Evolutionary conservation across 139 green algal genomes (phyloP), one percentile per base, ranked within the genome.

Genomic region (Closterium sp.): DNA sequence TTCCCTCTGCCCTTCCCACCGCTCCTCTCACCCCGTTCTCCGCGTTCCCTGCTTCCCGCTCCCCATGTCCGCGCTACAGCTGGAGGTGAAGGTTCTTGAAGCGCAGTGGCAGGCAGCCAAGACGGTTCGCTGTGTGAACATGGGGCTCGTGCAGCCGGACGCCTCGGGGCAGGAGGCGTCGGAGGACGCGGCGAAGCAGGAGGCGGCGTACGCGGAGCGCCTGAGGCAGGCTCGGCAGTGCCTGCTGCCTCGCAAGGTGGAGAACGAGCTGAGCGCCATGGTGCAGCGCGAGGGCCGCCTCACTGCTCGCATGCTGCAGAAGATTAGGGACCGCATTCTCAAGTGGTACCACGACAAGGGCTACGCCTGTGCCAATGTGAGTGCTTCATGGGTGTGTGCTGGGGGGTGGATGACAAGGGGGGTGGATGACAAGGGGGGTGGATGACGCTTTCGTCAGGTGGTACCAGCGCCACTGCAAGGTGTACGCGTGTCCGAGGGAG

Each of bases 281-380:
- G 70, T 92, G 89, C 73, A 93, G 91, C 70, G 28, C 21, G 70
- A 89, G 84, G 24, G n/a, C 0, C 27, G 30, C 42, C 31, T 91
- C 21, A 94, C 91, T 9, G 89, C 88, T 1, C 91, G 91, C 62
- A 93, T 92, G 88, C 87, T 94, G 73, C 88, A 93, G n/a, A 89
- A 89, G 85, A 91, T 94, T 11, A 96, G 96, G 89, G 96, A 97
- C 86, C 95, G 95, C 38, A 94, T 98, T 27, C 97, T 98, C 87
- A 95, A 96, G 50, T 97, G 97, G 96, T 98, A 98, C 92, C 94
- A 96, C 19, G 92, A 96, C 21, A 95, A 95, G 22, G 97, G 97
- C 29, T 98, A 95, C 86, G 95, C 93, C 10, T 89, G 96, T 10
- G 95, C 85, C 28, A 38, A 38, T 17, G 29, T 31, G 29, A 88